These are phyloP conservation scores for Stachybotrys chlorohalonatus DNA, from an alignment of 2,329 filamentous ascomycete species.

Conservation along the genomic window DNA sequence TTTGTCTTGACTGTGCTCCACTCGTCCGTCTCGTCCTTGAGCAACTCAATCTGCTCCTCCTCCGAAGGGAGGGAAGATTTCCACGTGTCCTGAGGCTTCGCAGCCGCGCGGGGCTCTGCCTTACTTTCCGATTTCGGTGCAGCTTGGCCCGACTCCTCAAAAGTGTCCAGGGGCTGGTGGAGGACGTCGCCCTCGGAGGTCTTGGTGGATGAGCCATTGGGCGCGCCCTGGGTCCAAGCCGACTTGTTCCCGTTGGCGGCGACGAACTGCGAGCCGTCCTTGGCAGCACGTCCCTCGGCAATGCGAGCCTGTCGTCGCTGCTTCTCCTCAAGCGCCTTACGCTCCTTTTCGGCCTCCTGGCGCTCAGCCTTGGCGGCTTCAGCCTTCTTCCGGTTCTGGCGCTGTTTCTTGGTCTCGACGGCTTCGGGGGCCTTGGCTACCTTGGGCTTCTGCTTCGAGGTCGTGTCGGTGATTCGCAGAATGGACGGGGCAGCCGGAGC, in stretches of 20 bases:
- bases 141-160: conserved; percentile 27
- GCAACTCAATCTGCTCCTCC: conserved; percentile 52
- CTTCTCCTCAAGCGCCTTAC: conserved; percentile 68
- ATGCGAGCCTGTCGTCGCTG: conserved; percentile 76
- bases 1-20: conserved; percentile 52
- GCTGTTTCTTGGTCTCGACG: conserved; percentile 86
- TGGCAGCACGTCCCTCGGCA: conserved; percentile 72
- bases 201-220: conserved; percentile 22
- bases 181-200: conserved; percentile 23
- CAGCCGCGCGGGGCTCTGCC: conserved; percentile 20
- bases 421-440: conserved; percentile 54
- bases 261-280: conserved; percentile 62
- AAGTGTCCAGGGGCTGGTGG: conserved; percentile 48
- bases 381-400: conserved; percentile 83
- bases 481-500: conserved; percentile 59
- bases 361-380: conserved; percentile 69
- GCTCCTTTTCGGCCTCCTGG: conserved; percentile 69
- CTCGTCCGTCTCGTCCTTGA: conserved; percentile 40
- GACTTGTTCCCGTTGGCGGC: conserved; percentile 33
- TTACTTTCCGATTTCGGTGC: conserved; percentile 16
- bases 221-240: conserved; percentile 31
- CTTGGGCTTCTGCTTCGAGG: conserved; percentile 53
- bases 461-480: conserved; percentile 64
- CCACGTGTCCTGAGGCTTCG: conserved; percentile 31
- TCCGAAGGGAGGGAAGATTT: conserved; percentile 46